Evolutionary conservation across 75 land plant genomes (phyloP), one percentile per base, ranked within the genome.

Genomic region (Picea sitchensis): DNA sequence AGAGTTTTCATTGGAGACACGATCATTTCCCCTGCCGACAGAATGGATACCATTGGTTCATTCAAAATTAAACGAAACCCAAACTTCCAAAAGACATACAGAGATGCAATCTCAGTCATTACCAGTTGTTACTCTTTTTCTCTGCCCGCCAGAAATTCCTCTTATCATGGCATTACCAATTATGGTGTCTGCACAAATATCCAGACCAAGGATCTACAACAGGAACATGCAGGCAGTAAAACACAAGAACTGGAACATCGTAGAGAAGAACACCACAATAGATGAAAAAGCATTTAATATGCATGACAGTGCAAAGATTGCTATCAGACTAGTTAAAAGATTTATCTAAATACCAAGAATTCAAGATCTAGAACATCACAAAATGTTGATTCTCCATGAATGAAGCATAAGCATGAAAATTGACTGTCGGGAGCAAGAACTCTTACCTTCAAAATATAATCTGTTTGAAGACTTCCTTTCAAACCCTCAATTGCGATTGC

Each of bases 1-100:
- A 94, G 80, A 34, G 95, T 85, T 67, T 86, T 89, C 74, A 85
- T 84, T 15, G 96, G 96, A 18, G 95, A 95, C 12, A 92, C 92
- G 36, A 94, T 88, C 95, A 92, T 92, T 79, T 94, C 96, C 21
- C 88, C 95, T 92, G 84, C 54, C 7, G 8, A 47, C 6, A 8
- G 54, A 41, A 38, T 71, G 11, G 14, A 20, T 20, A 41, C 38
- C 8, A 71, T 20, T 71, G 3, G 9, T 3, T 20, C 23, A 36
- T 17, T 71, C 73, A 71, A 71, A 17, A 32, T 18, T 71, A 21
- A 76, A 59, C 30, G 12, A 58, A 30, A 4, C 14, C 15, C 6
- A 20, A 56, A 6, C 1, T 5, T 56, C 15, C 3, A 14, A 30
- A 57, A 76, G 1, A 56, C 2, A 11, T 15, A 8, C 38, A 1